A percentile compares a stretch with the other conserved stretches of the same genome.
These are phyloP conservation scores for Komagataella phaffii DNA, from an alignment of 805 yeast genomes.

Conservation along the genomic window DNA sequence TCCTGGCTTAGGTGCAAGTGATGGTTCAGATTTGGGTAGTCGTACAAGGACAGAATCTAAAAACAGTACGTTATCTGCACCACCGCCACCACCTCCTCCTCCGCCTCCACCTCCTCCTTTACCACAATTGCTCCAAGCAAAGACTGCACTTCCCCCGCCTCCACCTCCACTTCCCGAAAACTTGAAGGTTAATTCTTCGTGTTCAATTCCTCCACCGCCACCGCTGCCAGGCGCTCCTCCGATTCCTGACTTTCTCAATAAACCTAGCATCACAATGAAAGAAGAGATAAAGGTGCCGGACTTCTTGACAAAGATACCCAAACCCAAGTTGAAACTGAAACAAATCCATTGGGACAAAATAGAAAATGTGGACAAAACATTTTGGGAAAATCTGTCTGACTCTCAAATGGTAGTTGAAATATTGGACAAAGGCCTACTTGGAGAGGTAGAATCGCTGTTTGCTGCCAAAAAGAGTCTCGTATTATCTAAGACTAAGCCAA, in stretches of 20 bases:
- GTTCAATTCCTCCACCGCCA: constrained; percentile 2
- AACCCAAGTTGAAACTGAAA: constrained; percentile 48
- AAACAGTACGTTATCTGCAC: constrained; percentile 4
- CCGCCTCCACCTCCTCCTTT: constrained; percentile 10
- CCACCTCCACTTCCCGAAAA: constrained; percentile 3
- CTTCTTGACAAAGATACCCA: constrained; percentile 19
- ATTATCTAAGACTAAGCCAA: constrained; percentile 8
- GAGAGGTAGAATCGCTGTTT: constrained; percentile 48
- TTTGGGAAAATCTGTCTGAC: constrained; percentile 44
- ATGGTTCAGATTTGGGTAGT: not conserved
- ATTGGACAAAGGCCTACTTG: constrained; percentile 46
- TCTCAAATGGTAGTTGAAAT: constrained; percentile 32
- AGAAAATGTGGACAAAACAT: constrained; percentile 41
- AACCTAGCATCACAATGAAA: not conserved
- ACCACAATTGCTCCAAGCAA: constrained; percentile 4
- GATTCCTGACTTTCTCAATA: constrained; percentile 2
- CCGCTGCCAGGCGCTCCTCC: constrained; percentile 1
- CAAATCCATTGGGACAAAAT: constrained; percentile 79
- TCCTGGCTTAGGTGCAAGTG: constrained; percentile 11
- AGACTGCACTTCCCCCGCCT: constrained; percentile 4
- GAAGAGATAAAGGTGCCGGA: not conserved
- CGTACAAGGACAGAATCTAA: too few relatives aligned
- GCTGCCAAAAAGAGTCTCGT: constrained; percentile 19
- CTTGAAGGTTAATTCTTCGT: not conserved
- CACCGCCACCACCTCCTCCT: constrained; percentile 10